phyloP scores from a whole-genome alignment of 129 eudicot genomes.

The Arctium lappa region DNA sequence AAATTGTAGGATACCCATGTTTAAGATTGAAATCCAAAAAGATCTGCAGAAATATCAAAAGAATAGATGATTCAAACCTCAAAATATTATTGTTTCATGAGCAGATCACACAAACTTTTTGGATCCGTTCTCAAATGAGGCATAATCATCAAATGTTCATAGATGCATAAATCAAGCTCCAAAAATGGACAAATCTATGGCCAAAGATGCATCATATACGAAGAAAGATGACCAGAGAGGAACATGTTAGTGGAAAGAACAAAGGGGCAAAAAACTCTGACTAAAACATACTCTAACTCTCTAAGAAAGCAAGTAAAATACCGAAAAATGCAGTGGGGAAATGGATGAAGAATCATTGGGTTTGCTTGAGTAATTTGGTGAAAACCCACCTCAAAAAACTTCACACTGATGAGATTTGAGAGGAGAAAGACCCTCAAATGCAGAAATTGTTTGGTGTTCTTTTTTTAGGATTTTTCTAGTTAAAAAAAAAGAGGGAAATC shows the following conservation, averaged over 20 bases:
- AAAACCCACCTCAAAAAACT: constrained; percentile 38
- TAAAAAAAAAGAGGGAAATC: no score
- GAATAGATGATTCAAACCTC: constrained; percentile 5
- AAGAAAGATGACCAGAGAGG: constrained; percentile 6
- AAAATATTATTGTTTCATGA: constrained; percentile 6
- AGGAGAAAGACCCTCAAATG: constrained; percentile 31
- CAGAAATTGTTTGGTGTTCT: constrained; percentile 17
- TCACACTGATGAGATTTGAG: constrained; percentile 28
- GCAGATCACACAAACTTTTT: background rate
- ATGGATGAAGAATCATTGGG: constrained; percentile 1
- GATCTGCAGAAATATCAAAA: background rate
- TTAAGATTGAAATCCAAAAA: background rate
- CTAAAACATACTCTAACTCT: background rate
- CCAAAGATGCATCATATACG: constrained; percentile 10
- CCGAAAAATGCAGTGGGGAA: constrained; percentile 19
- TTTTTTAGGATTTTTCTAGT: no score
- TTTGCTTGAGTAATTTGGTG: background rate
- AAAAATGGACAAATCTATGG: background rate
- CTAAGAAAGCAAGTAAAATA: constrained; percentile 12
- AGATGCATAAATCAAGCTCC: constrained; percentile 20
- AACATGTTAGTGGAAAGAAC: background rate
- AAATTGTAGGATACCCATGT: constrained; percentile 15
- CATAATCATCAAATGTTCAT: constrained; percentile 17
- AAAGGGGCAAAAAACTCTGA: constrained; percentile 16
- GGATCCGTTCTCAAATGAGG: constrained; percentile 7